Evolutionary conservation across 805 yeast species (phyloP).

Genomic region (Cyberlindnera japonica): DNA sequence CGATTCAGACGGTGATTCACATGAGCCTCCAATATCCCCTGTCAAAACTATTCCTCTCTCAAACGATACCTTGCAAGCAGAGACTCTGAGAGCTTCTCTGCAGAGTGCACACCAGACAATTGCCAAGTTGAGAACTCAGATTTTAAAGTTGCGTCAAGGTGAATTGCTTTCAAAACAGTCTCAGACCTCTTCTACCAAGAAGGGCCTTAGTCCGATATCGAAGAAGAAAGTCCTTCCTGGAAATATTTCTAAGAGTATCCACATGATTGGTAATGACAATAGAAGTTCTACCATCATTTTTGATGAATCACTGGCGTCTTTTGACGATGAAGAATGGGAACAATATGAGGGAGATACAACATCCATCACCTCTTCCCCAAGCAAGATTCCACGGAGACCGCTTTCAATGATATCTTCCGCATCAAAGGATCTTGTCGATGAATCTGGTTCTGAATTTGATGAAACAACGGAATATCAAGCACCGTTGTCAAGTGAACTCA

Average conservation of each 20-base stretch:
- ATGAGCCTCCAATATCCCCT: constrained; percentile 35
- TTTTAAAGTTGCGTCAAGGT: constrained; percentile 25
- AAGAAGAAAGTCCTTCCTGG: constrained; percentile 17
- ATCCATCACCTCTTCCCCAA: constrained; percentile 18
- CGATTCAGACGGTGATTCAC: constrained; percentile 36
- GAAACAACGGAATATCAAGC: constrained; percentile 20
- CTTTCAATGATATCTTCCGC: constrained; percentile 12
- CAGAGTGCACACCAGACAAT: constrained; percentile 62
- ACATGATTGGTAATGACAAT: constrained; percentile 22
- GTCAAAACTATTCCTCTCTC: constrained; percentile 35
- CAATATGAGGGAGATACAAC: constrained; percentile 25
- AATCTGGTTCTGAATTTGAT: constrained; percentile 27
- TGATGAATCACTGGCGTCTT: constrained; percentile 21
- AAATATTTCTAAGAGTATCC: constrained; percentile 15
- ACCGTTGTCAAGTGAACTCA: constrained; percentile 24
- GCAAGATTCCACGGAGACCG: constrained; percentile 17
- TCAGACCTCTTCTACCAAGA: constrained; percentile 6
- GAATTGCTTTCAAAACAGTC: constrained; percentile 20
- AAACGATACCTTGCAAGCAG: constrained; percentile 52
- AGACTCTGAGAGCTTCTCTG: constrained; percentile 62
- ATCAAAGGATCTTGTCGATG: constrained; percentile 18
- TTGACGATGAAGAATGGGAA: constrained; percentile 28
- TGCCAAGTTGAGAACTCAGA: constrained; percentile 47
- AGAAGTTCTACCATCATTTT: constrained; percentile 25
- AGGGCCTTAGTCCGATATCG: constrained; percentile 15